Conservation (phyloP, 495 filamentous ascomycete genomes). For the Penicilliopsis zonata region DNA sequence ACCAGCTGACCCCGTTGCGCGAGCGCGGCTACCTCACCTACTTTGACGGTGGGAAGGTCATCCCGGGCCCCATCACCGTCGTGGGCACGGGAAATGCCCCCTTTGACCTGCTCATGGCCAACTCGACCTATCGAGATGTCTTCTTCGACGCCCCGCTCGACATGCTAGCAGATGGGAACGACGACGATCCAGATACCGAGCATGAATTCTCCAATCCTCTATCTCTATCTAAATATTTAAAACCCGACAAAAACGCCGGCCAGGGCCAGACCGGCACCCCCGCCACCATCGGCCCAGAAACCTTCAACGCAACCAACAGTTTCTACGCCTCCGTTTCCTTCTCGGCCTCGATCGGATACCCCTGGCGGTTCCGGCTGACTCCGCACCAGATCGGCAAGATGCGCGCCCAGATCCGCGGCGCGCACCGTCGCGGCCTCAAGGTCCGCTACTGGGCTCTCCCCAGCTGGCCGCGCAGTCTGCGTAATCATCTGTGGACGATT, state of each 20-base stretch:
- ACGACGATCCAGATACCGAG: constrained; percentile 15
- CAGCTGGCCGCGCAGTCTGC: constrained; percentile 57
- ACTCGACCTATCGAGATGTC: constrained; percentile 37
- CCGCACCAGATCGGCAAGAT: constrained; percentile 47
- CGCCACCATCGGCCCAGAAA: constrained; percentile 22
- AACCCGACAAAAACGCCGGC: constrained; percentile 10
- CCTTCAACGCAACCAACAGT: constrained; percentile 35
- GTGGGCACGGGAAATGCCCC: constrained; percentile 72
- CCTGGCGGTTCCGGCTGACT: constrained; percentile 29
- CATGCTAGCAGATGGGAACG: constrained; percentile 17
- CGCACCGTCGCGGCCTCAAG: constrained; percentile 56
- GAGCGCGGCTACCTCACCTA: constrained; percentile 50
- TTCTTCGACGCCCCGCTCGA: constrained; percentile 55
- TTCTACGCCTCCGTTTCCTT: constrained; percentile 35
- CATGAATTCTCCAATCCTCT: not conserved
- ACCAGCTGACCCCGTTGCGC: constrained; percentile 54
- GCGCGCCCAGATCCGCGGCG: constrained; percentile 52
- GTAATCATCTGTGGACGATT: constrained; percentile 65
- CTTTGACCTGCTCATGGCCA: constrained; percentile 45
- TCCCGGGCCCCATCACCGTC: constrained; percentile 54
- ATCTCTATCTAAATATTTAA: no score
- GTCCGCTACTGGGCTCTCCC: constrained; percentile 74
- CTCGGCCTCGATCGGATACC: constrained; percentile 22
- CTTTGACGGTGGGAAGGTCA: constrained; percentile 35
- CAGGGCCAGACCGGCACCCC: constrained; percentile 27